Evolutionary conservation across 352 stramenopile genomes (phyloP).

Genomic region (Phytophthora ramorum): DNA sequence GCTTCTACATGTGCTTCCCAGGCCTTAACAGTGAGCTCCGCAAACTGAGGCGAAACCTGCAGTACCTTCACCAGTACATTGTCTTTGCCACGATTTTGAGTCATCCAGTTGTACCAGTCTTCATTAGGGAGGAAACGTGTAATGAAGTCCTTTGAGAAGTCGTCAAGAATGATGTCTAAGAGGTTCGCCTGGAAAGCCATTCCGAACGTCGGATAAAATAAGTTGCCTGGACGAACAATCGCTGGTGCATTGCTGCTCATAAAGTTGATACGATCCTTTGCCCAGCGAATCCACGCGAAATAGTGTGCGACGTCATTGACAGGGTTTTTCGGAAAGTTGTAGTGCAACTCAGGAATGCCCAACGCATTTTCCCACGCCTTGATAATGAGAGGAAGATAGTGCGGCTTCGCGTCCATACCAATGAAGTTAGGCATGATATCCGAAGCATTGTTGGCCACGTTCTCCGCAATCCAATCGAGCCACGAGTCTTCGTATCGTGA

Average conservation of each 20-base stretch:
- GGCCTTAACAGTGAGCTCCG: slow-evolving; percentile 57
- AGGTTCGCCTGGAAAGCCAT: slow-evolving; percentile 58
- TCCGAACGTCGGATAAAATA: slow-evolving; percentile 70
- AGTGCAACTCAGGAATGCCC: slow-evolving; percentile 47
- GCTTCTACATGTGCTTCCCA: slow-evolving; percentile 54
- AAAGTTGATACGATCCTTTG: slow-evolving; percentile 66
- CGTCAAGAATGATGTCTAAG: slow-evolving; percentile 57
- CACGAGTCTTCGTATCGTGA: slow-evolving; percentile 57
- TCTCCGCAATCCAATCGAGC: slow-evolving; percentile 58
- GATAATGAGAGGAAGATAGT: slow-evolving; percentile 59
- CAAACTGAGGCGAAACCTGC: slow-evolving; percentile 53
- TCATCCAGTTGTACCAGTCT: slow-evolving; percentile 72
- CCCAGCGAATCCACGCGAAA: slow-evolving; percentile 80
- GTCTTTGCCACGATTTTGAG: slow-evolving; percentile 56
- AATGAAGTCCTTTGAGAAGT: slow-evolving; percentile 53
- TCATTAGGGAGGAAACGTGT: slow-evolving; percentile 48
- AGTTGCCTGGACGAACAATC: slow-evolving; percentile 41
- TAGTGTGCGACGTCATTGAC: slow-evolving; percentile 63
- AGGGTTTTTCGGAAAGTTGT: slow-evolving; percentile 61
- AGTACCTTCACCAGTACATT: slow-evolving; percentile 64
- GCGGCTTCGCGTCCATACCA: slow-evolving; percentile 18
- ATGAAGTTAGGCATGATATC: slow-evolving; percentile 43
- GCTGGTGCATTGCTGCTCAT: slow-evolving; percentile 46
- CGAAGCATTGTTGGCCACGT: slow-evolving; percentile 56
- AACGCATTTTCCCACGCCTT: slow-evolving; percentile 62